Percentiles rank a stretch among this genome's conserved stretches.
phyloP scores from a whole-genome alignment of 768 basidiomycete species.

The Chalciporus chontae region DNA sequence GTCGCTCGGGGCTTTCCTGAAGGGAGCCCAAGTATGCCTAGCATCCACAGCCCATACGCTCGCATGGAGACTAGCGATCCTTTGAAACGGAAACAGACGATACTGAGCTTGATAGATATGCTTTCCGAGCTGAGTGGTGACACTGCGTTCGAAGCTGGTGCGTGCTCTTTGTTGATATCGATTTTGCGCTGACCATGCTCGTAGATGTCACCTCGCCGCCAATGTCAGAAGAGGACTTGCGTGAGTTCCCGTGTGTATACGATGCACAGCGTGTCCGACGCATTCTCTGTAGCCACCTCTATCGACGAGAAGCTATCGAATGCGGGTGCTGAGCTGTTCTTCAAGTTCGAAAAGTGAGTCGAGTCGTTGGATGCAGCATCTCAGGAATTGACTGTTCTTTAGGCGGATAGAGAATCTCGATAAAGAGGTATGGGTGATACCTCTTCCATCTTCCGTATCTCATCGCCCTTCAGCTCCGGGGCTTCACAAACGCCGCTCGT shows the following conservation, averaged over 20 bases:
- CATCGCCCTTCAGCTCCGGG: slow-evolving; percentile 37
- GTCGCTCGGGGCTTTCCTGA: slow-evolving; percentile 28
- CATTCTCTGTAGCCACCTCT: slow-evolving; percentile 33
- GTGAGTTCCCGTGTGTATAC: slow-evolving; percentile 18
- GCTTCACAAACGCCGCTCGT: slow-evolving; percentile 53
- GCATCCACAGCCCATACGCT: slow-evolving; percentile 25
- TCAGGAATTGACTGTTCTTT: slow-evolving; percentile 3
- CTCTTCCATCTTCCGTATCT: slow-evolving; percentile 5
- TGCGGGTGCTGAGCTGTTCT: slow-evolving; percentile 48
- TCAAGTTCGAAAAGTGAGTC: slow-evolving; percentile 44
- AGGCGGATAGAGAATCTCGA: slow-evolving; percentile 49
- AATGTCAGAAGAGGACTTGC: slow-evolving; percentile 43
- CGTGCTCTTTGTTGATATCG: slow-evolving; percentile 10
- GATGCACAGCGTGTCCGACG: slow-evolving; percentile 5
- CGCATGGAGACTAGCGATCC: slow-evolving; percentile 28
- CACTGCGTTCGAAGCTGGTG: slow-evolving; percentile 32
- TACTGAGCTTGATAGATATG: slow-evolving; percentile 45
- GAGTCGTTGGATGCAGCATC: not conserved
- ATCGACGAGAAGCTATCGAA: slow-evolving; percentile 49
- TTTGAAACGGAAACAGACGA: slow-evolving; percentile 41
- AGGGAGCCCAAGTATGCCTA: slow-evolving; percentile 21
- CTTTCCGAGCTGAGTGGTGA: slow-evolving; percentile 44
- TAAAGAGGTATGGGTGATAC: slow-evolving; percentile 36
- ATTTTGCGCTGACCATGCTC: slow-evolving; percentile 5
- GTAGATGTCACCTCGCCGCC: slow-evolving; percentile 32